Base-by-base conservation (phyloP, 176 grass and related monocot genomes). In the Panicum miliaceum region DNA sequence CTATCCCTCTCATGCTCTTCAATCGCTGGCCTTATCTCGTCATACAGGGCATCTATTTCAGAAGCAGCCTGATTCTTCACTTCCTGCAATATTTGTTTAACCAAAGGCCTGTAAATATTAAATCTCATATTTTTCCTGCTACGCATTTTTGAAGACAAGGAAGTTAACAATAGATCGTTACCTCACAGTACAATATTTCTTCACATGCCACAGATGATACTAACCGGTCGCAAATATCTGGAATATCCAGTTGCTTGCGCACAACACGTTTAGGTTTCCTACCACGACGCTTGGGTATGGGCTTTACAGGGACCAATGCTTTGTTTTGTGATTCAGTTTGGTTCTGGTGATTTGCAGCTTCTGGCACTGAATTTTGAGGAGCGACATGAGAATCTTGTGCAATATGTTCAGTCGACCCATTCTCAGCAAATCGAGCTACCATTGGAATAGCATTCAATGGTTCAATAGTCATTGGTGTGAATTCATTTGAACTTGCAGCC, bases 1-100 rank as follows among this genome's bases (percentile, higher is more conserved):
- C 45, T 94, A 71, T 98, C 96, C 82, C 89, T 92, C 81, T 96
- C 96, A 32, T 94, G 96, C 78, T 94, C 96, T 90, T 99, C 93
- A 70, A 99, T 87, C 1, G 89, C 91, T 3, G 96, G 96, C 73
- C 91, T 95, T 88, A 99, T 99, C 85, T 96, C 93, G 11, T 95
- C 81, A 4, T 99, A 96, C 84, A 98, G 78, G 50, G 77, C 78
- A 67, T 91, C 88, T 3, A 96, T 89, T 76, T 85, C 82, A n/a
- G 87, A 69, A 37, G 86, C 50, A 26, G 93, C 89, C 20, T 89
- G 85, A 51, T 96, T 92, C 85, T 84, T 99, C 42, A 65, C 25
- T 94, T 90, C 93, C 96, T 99, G 72, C 23, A 11, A 68, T 6
- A 72, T 84, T 73, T 32, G 6, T 69, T 79, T 79, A 6, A 61